Evolutionary conservation across 2,329 filamentous ascomycete species (phyloP).

Genomic region (Paradendryphiella salina): DNA sequence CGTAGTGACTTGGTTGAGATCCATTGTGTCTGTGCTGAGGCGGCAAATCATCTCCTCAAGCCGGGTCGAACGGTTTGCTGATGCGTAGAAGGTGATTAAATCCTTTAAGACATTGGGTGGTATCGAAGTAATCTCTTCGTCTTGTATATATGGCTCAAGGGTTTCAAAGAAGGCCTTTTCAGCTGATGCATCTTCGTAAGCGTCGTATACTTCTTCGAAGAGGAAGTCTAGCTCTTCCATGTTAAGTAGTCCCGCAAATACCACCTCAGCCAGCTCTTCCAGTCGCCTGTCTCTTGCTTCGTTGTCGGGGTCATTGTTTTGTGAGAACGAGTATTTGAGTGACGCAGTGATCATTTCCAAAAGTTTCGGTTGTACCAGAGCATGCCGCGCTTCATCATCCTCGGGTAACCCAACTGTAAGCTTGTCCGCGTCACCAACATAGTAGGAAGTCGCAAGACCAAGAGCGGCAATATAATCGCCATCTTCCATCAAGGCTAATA

Average conservation of each 20-base stretch:
- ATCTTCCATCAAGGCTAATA: constrained; percentile 92
- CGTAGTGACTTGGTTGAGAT: constrained; percentile 88
- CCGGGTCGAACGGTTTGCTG: constrained; percentile 71
- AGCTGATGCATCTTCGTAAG: constrained; percentile 76
- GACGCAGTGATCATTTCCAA: constrained; percentile 93
- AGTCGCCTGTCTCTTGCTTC: constrained; percentile 64
- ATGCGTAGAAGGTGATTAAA: constrained; percentile 79
- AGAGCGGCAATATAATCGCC: constrained; percentile 96
- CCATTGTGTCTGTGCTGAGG: constrained; percentile 85
- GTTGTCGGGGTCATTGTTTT: constrained; percentile 55
- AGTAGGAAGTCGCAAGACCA: constrained; percentile 86
- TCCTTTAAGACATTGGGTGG: constrained; percentile 86
- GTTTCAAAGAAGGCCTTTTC: constrained; percentile 82
- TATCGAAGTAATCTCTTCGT: constrained; percentile 71
- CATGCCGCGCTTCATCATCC: constrained; percentile 72
- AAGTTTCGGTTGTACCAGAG: constrained; percentile 83
- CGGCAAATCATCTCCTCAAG: constrained; percentile 95
- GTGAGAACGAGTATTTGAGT: constrained; percentile 81
- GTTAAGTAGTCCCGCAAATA: constrained; percentile 79
- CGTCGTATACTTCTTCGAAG: constrained; percentile 88
- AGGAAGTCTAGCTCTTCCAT: constrained; percentile 80
- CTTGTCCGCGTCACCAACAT: constrained; percentile 87
- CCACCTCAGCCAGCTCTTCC: constrained; percentile 77
- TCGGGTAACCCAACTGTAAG: constrained; percentile 92
- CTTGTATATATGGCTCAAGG: constrained; percentile 84